These are phyloP conservation scores for Iris pallida DNA, from an alignment of 116 monocot species.

Conservation along the genomic window DNA sequence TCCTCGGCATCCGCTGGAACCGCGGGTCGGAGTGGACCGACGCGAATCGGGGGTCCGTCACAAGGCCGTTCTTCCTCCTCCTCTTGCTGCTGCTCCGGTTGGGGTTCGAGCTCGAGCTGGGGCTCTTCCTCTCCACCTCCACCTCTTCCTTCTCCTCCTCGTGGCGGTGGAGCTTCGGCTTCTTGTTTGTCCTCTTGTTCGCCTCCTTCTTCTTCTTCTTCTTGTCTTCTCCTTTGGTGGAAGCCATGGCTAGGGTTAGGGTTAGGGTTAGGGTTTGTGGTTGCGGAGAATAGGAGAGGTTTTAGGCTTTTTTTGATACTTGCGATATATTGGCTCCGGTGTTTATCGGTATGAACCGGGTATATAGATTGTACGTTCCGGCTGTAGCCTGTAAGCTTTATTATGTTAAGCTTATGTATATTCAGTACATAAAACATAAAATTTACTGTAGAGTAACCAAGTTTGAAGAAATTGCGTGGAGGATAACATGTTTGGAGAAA, in stretches of 20 bases:
- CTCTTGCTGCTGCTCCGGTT: constrained; percentile 3
- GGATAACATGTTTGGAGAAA: no score
- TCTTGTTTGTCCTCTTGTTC: constrained; percentile 12
- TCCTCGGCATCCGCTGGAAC: constrained; percentile 65
- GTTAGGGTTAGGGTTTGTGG: no score
- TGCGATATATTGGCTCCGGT: no score
- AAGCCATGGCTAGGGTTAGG: background rate
- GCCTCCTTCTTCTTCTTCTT: constrained; percentile 14
- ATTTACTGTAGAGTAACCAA: no score
- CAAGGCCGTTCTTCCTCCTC: constrained; percentile 18
- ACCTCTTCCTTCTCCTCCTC: background rate
- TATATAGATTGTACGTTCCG: no score
- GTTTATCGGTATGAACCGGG: no score
- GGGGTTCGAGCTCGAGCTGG: background rate
- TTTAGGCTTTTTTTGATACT: background rate
- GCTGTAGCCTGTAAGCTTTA: no score
- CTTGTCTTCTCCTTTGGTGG: background rate
- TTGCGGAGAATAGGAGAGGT: no score
- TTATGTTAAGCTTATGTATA: no score
- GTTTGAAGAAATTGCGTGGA: no score
- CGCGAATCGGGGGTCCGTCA: constrained; percentile 62
- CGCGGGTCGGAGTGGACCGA: constrained; percentile 68
- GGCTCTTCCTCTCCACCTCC: background rate
- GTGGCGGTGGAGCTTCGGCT: background rate
- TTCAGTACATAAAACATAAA: no score